Base-by-base conservation (phyloP, 805 yeast species). In the Kodamaea restingae region DNA sequence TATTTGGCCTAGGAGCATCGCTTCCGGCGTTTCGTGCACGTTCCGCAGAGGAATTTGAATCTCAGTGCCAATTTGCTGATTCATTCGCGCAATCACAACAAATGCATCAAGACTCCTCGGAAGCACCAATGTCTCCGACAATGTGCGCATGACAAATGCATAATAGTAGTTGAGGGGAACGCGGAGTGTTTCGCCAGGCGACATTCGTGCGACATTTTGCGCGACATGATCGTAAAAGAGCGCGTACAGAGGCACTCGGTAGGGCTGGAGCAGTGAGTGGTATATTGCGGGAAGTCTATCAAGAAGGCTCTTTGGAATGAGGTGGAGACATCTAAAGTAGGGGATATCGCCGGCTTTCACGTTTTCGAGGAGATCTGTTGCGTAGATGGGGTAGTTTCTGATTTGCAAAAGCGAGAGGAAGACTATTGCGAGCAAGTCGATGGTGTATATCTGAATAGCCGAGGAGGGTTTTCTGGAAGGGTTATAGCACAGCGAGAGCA, bases 391-490 rank as follows among this genome's bases (percentile, higher is more conserved):
- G 15, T 52, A 51, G 20, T 68, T 43, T 20, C 69, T 63, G 45
- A 78, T 47, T 40, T 70, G 67, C 7, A 73, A 44, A n/a, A 74
- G 52, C 2, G 80, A 75, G 35, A 80, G 41, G 52, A 80, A 81
- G 14, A 78, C 57, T 1, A 80, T 49, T 5, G 70, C 47, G 5
- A 63, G 47, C 9, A 55, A 18, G 44, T 68, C 72, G 18, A 56
- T 27, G n/a, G 57, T 43, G 15, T 17, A n/a, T 27, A 35, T 4
- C 20, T 10, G n/a, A n/a, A 18, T 12, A 5, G 32, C 4, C 7
- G 21, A 5, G 4, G 12, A 8, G 20, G 33, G 14, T 26, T 17
- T 20, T 12, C 25, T 14, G 30, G 36, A 10, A 24, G 39, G 32
- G 4, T 4, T 11, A n/a, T 29, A 20, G 18, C 17, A n/a, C 14